Evolutionary conservation across 768 basidiomycete genomes (phyloP).

Genomic region (Tephrocybe sp.): DNA sequence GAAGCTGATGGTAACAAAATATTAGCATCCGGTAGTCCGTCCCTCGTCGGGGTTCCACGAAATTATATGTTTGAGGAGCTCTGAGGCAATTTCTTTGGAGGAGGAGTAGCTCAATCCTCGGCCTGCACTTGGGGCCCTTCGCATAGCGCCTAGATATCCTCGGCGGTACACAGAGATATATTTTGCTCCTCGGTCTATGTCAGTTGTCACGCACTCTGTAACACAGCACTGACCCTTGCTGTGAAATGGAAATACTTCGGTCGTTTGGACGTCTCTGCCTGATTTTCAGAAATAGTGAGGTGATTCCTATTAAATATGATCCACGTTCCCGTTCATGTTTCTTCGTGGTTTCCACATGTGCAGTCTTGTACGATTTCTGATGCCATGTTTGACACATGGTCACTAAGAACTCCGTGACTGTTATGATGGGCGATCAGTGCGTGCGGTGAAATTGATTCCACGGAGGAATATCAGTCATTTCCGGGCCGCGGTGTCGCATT

Average conservation of each 20-base stretch:
- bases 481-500: constrained; percentile 34
- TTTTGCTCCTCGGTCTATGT: constrained; percentile 1
- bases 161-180: neutral
- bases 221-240: too few species aligned
- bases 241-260: constrained; percentile 9
- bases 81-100: too few species aligned
- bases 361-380: constrained; percentile 29
- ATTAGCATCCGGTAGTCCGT: too few species aligned
- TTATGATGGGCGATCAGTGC: constrained; percentile 23
- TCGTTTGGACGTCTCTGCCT: constrained; percentile 3
- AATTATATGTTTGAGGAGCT: too few species aligned
- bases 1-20: too few species aligned
- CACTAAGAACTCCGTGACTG: constrained; percentile 27
- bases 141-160: neutral
- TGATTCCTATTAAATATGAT: constrained; percentile 14
- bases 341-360: constrained; percentile 31
- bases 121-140: neutral
- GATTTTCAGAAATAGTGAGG: constrained; percentile 5
- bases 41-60: too few species aligned
- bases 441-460: constrained; percentile 26
- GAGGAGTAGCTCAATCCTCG: neutral
- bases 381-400: constrained; percentile 31
- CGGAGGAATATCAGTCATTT: constrained; percentile 29
- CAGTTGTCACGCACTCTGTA: too few species aligned
- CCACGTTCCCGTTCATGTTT: constrained; percentile 21